phyloP scores from a whole-genome alignment of 306 rosid species.

The Vigna nakashimae region DNA sequence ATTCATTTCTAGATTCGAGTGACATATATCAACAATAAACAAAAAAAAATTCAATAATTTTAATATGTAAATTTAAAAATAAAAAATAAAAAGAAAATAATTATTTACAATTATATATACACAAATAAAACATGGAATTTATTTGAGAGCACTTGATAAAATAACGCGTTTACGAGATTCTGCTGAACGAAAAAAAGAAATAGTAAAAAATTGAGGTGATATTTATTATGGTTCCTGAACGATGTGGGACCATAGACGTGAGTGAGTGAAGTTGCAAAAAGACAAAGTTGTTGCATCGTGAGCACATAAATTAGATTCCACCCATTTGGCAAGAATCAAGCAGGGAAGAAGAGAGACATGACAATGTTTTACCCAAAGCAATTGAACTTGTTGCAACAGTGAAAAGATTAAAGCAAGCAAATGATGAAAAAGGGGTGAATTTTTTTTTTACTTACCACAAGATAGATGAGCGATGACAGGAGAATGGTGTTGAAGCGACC shows the following conservation, averaged over 20 bases:
- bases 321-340: constrained; percentile 18
- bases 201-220: background rate
- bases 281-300: constrained; percentile 43
- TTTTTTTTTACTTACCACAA: constrained; percentile 41
- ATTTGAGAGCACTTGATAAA: background rate
- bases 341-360: constrained; percentile 1
- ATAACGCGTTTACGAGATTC: constrained; percentile 2
- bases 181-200: background rate
- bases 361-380: background rate
- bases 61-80: too few species aligned
- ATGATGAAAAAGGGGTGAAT: too few species aligned
- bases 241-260: constrained; percentile 27
- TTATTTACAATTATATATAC: background rate
- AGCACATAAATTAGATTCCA: constrained; percentile 44
- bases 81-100: too few species aligned
- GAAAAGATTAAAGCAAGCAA: background rate
- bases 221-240: constrained; percentile 14
- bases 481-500: constrained; percentile 73
- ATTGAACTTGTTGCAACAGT: background rate
- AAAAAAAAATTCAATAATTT: background rate
- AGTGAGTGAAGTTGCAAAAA: background rate
- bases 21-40: background rate
- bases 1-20: background rate
- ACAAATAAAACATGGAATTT: too few species aligned
- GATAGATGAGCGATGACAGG: constrained; percentile 56